Evolutionary conservation across 768 basidiomycete species (phyloP), one percentile per base, ranked within the genome.

Genomic region (Gautieria morchelliformis): DNA sequence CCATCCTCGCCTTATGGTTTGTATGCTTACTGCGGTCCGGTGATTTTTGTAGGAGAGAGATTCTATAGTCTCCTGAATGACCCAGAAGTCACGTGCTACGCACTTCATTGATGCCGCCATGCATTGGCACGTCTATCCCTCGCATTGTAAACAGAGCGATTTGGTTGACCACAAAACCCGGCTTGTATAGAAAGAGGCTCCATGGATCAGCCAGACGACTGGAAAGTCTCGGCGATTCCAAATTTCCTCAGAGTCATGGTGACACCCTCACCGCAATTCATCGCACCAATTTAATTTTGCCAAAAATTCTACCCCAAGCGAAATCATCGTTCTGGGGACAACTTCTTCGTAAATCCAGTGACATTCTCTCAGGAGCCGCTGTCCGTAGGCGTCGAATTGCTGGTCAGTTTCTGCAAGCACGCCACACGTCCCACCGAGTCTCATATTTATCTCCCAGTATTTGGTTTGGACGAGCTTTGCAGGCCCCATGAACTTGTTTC

Each of bases 401-500:
- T 45, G 78, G 83, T 81, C 58, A 60, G 81, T 67, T 19, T 17
- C 8, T 49, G 10, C 56, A 56, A 40, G 42, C 52, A 57, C 7
- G 49, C 40, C 46, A 30, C 37, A n/a, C n/a, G n/a, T n/a, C 24
- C 24, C 48, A 11, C 17, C 27, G 24, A 19, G 42, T 17, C 22
- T 17, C 22, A 55, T 52, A 39, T 24, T 52, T 46, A 10, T 15
- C 17, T n/a, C 51, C 6, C 58, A 88, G 87, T 89, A 12, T 79
- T 75, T 63, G 78, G 80, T 12, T 63, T 78, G 52, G 81, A 84
- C 66, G 68, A 78, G 63, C 76, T 72, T 66, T 75, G 84, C 19
- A 74, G 73, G 39, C 73, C 81, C 7, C 70, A 71, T 39, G 80
- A 84, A 32, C 69, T 91, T 4, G 78, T 90, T 19, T 81, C 82